Conservation (phyloP, 108 stramenopile species). For the Nannochloropsis gaditana region DNA sequence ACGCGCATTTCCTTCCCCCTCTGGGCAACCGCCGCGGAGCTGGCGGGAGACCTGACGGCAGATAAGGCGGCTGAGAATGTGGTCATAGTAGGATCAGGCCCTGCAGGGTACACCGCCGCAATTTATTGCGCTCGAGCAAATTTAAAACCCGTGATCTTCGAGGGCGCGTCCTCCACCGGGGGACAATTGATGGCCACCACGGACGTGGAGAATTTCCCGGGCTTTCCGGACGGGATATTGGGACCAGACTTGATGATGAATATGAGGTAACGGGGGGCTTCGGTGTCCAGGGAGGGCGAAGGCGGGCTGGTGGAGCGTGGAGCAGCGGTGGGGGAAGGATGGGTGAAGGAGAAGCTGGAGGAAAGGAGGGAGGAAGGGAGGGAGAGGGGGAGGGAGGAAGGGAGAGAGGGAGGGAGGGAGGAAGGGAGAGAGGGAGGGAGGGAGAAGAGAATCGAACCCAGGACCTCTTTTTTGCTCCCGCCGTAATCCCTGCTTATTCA, state of each 20-base stretch:
- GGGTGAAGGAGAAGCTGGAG: background rate
- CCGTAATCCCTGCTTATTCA: no score
- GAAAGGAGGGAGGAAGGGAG: background rate
- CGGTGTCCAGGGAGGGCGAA: no score
- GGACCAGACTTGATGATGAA: conserved; percentile 38
- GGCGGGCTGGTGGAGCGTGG: no score
- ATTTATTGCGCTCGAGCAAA: conserved; percentile 47
- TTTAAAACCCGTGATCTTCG: conserved; percentile 43
- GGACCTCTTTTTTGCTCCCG: conserved; percentile 15
- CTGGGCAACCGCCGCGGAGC: no score
- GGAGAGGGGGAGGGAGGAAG: background rate
- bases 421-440: background rate
- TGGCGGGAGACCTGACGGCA: background rate
- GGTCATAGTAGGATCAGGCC: conserved; percentile 45
- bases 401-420: conserved; percentile 12
- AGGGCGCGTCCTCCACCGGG: conserved; percentile 39
- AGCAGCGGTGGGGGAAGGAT: no score
- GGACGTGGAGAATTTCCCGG: conserved; percentile 47
- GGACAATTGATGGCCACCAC: conserved; percentile 50
- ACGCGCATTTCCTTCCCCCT: no score
- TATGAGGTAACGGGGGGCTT: conserved; percentile 22
- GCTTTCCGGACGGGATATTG: conserved; percentile 36
- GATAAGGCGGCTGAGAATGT: conserved; percentile 32
- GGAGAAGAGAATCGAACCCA: conserved; percentile 29
- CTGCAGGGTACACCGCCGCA: conserved; percentile 46